phyloP scores from a whole-genome alignment of 495 filamentous ascomycete genomes.

The Aspergillus campestris region DNA sequence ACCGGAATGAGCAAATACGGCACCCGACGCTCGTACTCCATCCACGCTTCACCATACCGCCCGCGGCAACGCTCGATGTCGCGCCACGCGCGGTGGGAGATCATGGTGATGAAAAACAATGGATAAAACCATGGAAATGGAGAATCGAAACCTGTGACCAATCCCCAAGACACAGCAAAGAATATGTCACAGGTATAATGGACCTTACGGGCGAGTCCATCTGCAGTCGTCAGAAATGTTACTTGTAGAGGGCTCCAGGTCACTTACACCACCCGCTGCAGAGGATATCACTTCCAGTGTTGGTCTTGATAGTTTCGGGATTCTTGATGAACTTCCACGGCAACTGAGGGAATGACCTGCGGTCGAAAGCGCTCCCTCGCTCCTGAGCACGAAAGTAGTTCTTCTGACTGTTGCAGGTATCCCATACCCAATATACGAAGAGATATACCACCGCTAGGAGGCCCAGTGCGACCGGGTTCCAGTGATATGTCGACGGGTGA shows the following conservation, averaged over 20 bases:
- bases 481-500: slow-evolving; percentile 66
- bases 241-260: neutral
- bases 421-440: slow-evolving; percentile 86
- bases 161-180: slow-evolving; percentile 62
- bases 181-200: slow-evolving; percentile 86
- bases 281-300: slow-evolving; percentile 69
- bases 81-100: slow-evolving; percentile 70
- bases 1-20: slow-evolving; percentile 95
- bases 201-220: slow-evolving; percentile 77
- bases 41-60: slow-evolving; percentile 89
- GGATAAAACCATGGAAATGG: slow-evolving; percentile 89
- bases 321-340: slow-evolving; percentile 73
- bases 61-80: slow-evolving; percentile 72
- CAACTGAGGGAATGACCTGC: slow-evolving; percentile 81
- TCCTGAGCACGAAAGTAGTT: slow-evolving; percentile 81
- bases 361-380: slow-evolving; percentile 57
- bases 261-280: slow-evolving; percentile 75
- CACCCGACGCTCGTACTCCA: slow-evolving; percentile 74
- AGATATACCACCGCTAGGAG: slow-evolving; percentile 62
- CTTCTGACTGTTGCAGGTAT: slow-evolving; percentile 85
- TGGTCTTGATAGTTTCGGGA: slow-evolving; percentile 66
- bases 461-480: slow-evolving; percentile 53
- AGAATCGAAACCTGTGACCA: slow-evolving; percentile 52
- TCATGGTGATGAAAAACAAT: slow-evolving; percentile 82
- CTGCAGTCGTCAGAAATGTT: slow-evolving; percentile 8